phyloP scores from a whole-genome alignment of 768 basidiomycete species.

The Suillus subluteus region DNA sequence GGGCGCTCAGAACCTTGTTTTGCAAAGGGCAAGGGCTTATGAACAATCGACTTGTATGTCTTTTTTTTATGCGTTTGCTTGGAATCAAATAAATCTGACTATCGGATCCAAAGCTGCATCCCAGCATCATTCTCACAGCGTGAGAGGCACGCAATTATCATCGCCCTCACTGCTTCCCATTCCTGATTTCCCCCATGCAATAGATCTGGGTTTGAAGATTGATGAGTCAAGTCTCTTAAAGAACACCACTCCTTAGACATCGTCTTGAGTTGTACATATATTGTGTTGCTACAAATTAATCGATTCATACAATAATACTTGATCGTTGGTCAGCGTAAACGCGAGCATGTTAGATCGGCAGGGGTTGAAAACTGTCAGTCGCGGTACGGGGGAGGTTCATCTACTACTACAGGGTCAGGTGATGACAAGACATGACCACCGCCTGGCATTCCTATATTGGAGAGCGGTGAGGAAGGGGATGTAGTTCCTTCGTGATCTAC shows the following conservation, averaged over 20 bases:
- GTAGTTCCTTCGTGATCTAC: background rate
- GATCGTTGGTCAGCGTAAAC: background rate
- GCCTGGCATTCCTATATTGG: slow-evolving; percentile 28
- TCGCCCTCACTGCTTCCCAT: slow-evolving; percentile 40
- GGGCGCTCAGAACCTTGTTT: slow-evolving; percentile 31
- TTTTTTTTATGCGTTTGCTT: background rate
- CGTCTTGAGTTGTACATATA: background rate
- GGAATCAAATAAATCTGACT: background rate
- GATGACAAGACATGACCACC: slow-evolving; percentile 22
- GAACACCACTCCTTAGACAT: background rate
- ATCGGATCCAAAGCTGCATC: slow-evolving; percentile 7
- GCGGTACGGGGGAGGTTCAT: slow-evolving; percentile 26
- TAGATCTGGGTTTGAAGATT: slow-evolving; percentile 16
- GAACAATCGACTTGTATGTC: slow-evolving; percentile 28
- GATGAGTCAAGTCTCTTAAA: slow-evolving; percentile 12
- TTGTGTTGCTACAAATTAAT: slow-evolving; percentile 2
- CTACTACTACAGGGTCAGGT: slow-evolving; percentile 17
- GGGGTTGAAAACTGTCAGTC: slow-evolving; percentile 3
- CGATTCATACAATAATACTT: background rate
- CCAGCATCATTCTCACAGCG: background rate
- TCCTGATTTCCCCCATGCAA: slow-evolving; percentile 24
- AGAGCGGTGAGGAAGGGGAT: background rate
- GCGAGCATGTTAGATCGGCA: background rate
- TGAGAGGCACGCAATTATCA: slow-evolving; percentile 41
- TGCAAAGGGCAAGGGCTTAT: slow-evolving; percentile 33